phyloP scores from a whole-genome alignment of 495 filamentous ascomycete species.

The Penicillium chermesinum region DNA sequence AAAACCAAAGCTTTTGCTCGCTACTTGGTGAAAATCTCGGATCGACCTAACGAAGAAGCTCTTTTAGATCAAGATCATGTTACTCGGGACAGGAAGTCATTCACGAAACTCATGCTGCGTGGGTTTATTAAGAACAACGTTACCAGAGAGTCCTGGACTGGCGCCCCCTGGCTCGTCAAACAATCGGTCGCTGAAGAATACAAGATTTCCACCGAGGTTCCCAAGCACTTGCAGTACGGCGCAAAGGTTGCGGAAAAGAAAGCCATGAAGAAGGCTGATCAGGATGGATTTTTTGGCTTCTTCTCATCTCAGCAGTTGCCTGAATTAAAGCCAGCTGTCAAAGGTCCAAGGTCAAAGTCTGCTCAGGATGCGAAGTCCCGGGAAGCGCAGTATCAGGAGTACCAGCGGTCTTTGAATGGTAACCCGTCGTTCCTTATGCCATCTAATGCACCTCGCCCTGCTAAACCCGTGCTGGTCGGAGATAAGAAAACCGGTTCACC shows the following conservation, averaged over 20 bases:
- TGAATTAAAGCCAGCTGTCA: constrained; percentile 75
- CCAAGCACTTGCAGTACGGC: constrained; percentile 74
- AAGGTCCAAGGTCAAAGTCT: constrained; percentile 66
- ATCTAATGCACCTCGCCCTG: constrained; percentile 23
- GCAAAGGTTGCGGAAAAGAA: constrained; percentile 74
- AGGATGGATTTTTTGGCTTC: constrained; percentile 50
- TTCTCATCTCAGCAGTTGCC: constrained; percentile 57
- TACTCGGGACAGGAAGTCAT: constrained; percentile 81
- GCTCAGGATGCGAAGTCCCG: constrained; percentile 41
- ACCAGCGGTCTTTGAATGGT: constrained; percentile 48
- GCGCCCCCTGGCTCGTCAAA: constrained; percentile 94
- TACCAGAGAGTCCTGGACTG: constrained; percentile 84
- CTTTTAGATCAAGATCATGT: constrained; percentile 78
- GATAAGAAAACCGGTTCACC: constrained; percentile 33
- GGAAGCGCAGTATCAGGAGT: constrained; percentile 48
- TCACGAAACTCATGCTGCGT: constrained; percentile 90
- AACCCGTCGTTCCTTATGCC: constrained; percentile 44
- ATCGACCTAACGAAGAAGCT: constrained; percentile 66
- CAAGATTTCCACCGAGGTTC: constrained; percentile 78
- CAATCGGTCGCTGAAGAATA: constrained; percentile 75
- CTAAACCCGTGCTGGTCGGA: constrained; percentile 38
- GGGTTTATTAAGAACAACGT: constrained; percentile 95
- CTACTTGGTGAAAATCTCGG: constrained; percentile 72
- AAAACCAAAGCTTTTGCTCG: constrained; percentile 63
- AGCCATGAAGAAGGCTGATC: constrained; percentile 62